Base-by-base conservation (phyloP, 2,329 filamentous ascomycete genomes). In the Trichoderma arundinaceum region DNA sequence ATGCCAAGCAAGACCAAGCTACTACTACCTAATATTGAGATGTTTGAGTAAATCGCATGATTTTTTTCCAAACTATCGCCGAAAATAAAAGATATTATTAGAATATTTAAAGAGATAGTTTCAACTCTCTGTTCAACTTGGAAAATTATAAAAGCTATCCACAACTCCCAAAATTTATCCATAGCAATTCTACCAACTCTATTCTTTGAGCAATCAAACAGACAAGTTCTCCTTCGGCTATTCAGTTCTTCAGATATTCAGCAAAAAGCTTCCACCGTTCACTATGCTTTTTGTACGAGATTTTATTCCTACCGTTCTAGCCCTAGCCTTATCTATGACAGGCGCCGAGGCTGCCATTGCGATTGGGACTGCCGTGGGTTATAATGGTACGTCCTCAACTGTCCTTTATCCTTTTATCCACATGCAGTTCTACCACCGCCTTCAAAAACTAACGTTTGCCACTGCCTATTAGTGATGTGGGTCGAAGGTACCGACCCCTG, bases 391-490 rank as follows among this genome's bases (percentile, higher is more conserved):
- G 49, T 52, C 35, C 7, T 38, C n/a, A 10, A 35, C 32, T 52
- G 9, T 33, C 2, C 4, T 28, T 28, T 28, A 28, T 28, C 22
- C 22, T 52, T 35, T 33, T 33, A 33, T 51, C 28, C 15, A 9
- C 48, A 38, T 9, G 28, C 49, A 52, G 28, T 35, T 35, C 32
- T 19, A 13, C n/a, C 13, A 7, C 22, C 22, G 6, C 12, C 46
- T 8, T 15, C 2, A 28, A 32, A 38, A n/a, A n/a, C 0, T 17
- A 32, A 39, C 32, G 19, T 17, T 17, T 28, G 4, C 38, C 35
- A n/a, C 52, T 56, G 17, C 7, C 53, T 57, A 56, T 41, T 10
- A 56, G 38, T 38, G 17, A 56, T 70, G 48, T 51, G 48, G 48
- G 48, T 51, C 32, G 48, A 51, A 32, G 48, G 48, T 33, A 51